phyloP scores from a whole-genome alignment of 2,329 filamentous ascomycete genomes.

The Exophiala aquamarina region DNA sequence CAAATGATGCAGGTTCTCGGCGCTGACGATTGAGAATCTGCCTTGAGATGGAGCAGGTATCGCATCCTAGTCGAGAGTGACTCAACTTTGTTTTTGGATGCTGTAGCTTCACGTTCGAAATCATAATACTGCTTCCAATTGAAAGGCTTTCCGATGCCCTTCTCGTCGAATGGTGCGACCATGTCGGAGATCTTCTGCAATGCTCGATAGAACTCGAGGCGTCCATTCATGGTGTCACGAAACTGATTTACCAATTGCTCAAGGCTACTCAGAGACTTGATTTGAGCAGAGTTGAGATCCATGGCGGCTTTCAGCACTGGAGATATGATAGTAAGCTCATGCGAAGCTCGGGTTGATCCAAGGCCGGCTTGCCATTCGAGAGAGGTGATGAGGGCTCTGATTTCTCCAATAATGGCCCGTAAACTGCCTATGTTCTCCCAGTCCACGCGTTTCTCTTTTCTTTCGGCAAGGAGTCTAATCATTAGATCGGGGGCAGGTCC shows the following conservation, averaged over 20 bases:
- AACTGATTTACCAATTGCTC: slow-evolving; percentile 73
- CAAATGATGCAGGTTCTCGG: slow-evolving; percentile 83
- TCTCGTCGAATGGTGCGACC: slow-evolving; percentile 70
- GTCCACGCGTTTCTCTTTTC: slow-evolving; percentile 45
- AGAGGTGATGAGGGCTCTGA: slow-evolving; percentile 63
- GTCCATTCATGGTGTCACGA: slow-evolving; percentile 75
- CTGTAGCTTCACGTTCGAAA: slow-evolving; percentile 49
- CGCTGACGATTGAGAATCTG: slow-evolving; percentile 63
- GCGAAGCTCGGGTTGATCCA: slow-evolving; percentile 55
- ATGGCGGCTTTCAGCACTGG: slow-evolving; percentile 62
- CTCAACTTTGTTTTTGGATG: slow-evolving; percentile 59
- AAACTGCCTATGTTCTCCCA: slow-evolving; percentile 61
- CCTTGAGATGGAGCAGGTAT: slow-evolving; percentile 65
- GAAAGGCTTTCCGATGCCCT: slow-evolving; percentile 57
- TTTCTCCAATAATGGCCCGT: slow-evolving; percentile 66
- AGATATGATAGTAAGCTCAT: slow-evolving; percentile 67
- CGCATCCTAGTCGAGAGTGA: slow-evolving; percentile 69
- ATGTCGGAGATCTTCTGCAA: slow-evolving; percentile 88
- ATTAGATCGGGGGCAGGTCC: slow-evolving; percentile 67
- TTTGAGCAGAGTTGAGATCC: slow-evolving; percentile 51
- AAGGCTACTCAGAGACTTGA: slow-evolving; percentile 50
- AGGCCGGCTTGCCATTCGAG: slow-evolving; percentile 59
- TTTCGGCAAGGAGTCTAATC: slow-evolving; percentile 47
- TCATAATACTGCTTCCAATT: slow-evolving; percentile 49
- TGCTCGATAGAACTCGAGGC: slow-evolving; percentile 87